Percentiles rank a stretch among this genome's conserved stretches.
phyloP scores from a whole-genome alignment of 148 eudicot genomes.

The Rhododendron mucronatum region DNA sequence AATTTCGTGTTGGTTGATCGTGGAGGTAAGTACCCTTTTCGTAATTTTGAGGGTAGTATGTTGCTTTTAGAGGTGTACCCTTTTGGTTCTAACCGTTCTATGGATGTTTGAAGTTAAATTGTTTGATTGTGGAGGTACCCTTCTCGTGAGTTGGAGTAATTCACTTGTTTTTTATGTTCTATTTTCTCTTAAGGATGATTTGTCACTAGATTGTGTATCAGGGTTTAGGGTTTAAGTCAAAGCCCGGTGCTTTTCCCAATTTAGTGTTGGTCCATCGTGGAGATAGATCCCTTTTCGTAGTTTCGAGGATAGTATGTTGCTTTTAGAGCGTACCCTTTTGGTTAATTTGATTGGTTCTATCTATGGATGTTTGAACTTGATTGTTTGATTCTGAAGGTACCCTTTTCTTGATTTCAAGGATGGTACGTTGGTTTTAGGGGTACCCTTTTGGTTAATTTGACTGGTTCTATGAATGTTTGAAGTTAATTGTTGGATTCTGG shows the following conservation, averaged over 20 bases:
- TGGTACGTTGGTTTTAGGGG: neutral
- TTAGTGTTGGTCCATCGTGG: slow-evolving; percentile 88
- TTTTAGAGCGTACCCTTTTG: neutral
- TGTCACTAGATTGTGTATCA: too few species aligned
- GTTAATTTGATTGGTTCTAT: neutral
- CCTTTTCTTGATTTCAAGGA: neutral
- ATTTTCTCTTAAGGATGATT: too few species aligned
- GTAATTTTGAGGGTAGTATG: neutral
- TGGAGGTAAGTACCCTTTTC: slow-evolving; percentile 46
- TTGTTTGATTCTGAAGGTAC: slow-evolving; percentile 50
- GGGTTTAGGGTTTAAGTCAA: slow-evolving; percentile 35
- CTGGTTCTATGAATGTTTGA: neutral
- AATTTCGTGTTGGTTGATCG: slow-evolving; percentile 76
- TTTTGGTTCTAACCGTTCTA: neutral
- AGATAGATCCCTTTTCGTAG: slow-evolving; percentile 30
- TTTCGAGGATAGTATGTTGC: neutral
- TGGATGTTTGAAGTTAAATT: neutral
- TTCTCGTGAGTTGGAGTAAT: too few species aligned
- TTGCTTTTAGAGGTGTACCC: neutral
- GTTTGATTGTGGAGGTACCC: slow-evolving; percentile 50
- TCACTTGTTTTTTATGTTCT: too few species aligned
- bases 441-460: neutral
- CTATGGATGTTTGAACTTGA: neutral
- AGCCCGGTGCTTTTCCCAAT: slow-evolving; percentile 75
- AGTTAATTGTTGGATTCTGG: slow-evolving; percentile 27